Evolutionary conservation across 2,329 filamentous ascomycete species (phyloP), one percentile per base, ranked within the genome.

Genomic region (Penicillium thymicola): DNA sequence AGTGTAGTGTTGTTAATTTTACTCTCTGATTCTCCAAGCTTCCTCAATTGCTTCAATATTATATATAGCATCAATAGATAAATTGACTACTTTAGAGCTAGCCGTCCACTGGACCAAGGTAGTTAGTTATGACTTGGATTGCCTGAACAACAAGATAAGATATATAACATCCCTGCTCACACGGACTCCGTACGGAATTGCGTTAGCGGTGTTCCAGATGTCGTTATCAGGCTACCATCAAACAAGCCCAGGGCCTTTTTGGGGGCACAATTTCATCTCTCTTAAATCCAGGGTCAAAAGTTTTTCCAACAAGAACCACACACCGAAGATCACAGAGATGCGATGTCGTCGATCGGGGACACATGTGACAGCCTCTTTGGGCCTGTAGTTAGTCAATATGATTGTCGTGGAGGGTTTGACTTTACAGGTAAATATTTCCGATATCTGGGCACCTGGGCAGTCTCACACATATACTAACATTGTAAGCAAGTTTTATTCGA

Each of bases 1-100:
- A 21, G 21, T 21, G 21, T 21, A 57, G 51, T 46, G 43, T 50
- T 58, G 52, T 56, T 61, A 59, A 62, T 64, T 50, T 47, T 51
- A 62, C 54, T 44, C 40, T 52, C 42, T 48, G 34, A 34, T 54
- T 47, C 41, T 30, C 37, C 11, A 43, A 48, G 8, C 18, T 18
- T 47, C 18, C 16, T 8, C 3, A 46, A 14, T 21, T 44, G 16
- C 11, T 10, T 11, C 9, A 18, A 18, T n/a, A 2, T 37, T 37
- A 28, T 11, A 3, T n/a, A 42, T 44, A 30, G 16, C 5, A 5
- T 13, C 11, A 14, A 37, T 27, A 27, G 11, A 18, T 37, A n/a
- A 6, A 18, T 14, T 21, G 43, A 23, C 13, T 46, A 36, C 14
- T 34, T 16, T 10, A 46, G 21, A 10, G n/a, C 11, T 32, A 32